Conservation (phyloP, 2,329 filamentous ascomycete species). For the Pseudogymnoascus sp. region DNA sequence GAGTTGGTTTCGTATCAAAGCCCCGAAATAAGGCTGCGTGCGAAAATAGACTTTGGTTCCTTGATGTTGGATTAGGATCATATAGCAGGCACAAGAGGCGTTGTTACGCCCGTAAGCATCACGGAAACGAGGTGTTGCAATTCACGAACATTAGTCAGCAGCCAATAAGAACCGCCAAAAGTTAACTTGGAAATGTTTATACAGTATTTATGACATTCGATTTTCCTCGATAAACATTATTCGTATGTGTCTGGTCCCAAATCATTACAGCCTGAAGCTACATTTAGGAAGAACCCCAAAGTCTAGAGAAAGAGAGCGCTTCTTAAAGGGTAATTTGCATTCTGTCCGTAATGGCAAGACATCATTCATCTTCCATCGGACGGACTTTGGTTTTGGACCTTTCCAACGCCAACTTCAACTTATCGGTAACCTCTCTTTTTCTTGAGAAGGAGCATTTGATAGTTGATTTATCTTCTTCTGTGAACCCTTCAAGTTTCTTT, state of each 20-base stretch:
- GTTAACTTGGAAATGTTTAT: not conserved
- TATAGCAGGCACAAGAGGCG: not conserved
- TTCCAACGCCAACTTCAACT: constrained; percentile 36
- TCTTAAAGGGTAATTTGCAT: not conserved
- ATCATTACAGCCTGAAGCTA: not conserved
- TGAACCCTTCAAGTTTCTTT: constrained; percentile 58
- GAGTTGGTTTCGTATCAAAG: not conserved
- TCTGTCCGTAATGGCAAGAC: not conserved
- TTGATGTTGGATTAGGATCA: not conserved
- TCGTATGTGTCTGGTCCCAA: not conserved
- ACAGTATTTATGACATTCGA: constrained; percentile 4
- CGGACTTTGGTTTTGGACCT: constrained; percentile 28
- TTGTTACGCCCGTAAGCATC: constrained; percentile 6
- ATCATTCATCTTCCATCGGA: constrained; percentile 25
- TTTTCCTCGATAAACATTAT: not conserved
- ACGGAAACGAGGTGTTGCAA: not conserved
- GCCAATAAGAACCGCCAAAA: not conserved
- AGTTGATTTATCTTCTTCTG: constrained; percentile 50
- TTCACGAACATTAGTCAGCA: constrained; percentile 7
- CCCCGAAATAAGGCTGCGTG: not conserved
- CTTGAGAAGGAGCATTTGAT: constrained; percentile 50
- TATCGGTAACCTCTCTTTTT: constrained; percentile 47
- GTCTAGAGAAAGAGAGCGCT: not conserved
- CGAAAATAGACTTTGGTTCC: constrained; percentile 2
- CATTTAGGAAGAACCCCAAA: not conserved